These are phyloP conservation scores for Colletotrichum spinosum DNA, from an alignment of 2,329 filamentous ascomycete genomes.

Conservation along the genomic window DNA sequence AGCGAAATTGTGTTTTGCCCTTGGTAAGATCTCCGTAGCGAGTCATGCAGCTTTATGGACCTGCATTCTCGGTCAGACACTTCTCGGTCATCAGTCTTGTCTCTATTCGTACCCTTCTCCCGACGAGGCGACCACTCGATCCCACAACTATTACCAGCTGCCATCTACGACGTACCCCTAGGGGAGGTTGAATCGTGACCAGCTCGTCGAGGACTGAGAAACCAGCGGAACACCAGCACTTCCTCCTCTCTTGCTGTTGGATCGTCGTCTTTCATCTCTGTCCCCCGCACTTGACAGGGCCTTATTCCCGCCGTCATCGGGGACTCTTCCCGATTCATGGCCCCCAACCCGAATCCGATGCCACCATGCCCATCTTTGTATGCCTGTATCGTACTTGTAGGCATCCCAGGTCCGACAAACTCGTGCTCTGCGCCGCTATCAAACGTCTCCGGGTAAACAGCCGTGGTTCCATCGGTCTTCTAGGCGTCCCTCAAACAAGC, in stretches of 20 bases:
- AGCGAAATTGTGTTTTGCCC: background rate
- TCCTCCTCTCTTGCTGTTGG: constrained; percentile 13
- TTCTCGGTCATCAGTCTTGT: background rate
- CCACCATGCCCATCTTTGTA: constrained; percentile 1
- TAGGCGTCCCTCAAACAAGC: background rate
- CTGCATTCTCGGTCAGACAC: constrained; percentile 8
- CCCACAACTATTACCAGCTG: constrained; percentile 4
- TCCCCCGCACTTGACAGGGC: constrained; percentile 26
- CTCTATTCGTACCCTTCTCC: constrained; percentile 7
- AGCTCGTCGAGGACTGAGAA: background rate
- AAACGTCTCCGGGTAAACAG: background rate
- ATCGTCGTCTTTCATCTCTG: background rate
- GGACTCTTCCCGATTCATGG: constrained; percentile 21
- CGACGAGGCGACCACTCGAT: background rate
- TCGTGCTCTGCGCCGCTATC: too few species aligned
- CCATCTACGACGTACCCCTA: constrained; percentile 14
- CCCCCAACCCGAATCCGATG: constrained; percentile 18
- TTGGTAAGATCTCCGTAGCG: background rate
- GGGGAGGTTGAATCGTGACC: background rate
- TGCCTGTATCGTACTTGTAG: background rate
- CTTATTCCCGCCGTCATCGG: constrained; percentile 14
- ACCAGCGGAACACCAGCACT: background rate
- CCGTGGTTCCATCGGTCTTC: background rate
- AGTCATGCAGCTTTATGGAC: constrained; percentile 18
- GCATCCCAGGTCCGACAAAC: too few species aligned